Evolutionary conservation across 2,329 filamentous ascomycete species (phyloP).

Genomic region (Trichoderma koningii): DNA sequence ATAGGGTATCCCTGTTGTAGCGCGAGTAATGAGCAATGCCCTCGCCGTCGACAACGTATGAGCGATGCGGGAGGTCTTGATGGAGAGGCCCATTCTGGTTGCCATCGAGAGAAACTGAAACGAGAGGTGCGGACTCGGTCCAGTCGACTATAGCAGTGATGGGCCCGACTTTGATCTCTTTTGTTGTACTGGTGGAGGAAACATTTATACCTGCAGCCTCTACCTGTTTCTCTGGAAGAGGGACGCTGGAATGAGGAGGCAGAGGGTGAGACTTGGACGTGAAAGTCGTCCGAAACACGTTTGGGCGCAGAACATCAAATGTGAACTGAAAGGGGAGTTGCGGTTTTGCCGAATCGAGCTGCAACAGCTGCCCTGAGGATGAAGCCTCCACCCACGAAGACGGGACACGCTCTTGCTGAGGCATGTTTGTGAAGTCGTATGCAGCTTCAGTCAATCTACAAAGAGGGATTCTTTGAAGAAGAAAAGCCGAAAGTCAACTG

Average conservation of each 20-base stretch:
- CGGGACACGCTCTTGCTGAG: slow-evolving; percentile 38
- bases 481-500: background rate
- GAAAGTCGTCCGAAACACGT: slow-evolving; percentile 70
- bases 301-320: slow-evolving; percentile 63
- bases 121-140: slow-evolving; percentile 54
- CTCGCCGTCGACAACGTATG: slow-evolving; percentile 62
- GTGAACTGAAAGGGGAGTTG: slow-evolving; percentile 55
- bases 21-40: slow-evolving; percentile 67
- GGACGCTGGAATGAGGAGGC: slow-evolving; percentile 65
- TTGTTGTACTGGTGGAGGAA: slow-evolving; percentile 35
- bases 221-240: slow-evolving; percentile 44
- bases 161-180: slow-evolving; percentile 49
- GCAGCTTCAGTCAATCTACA: background rate
- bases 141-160: slow-evolving; percentile 61
- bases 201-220: slow-evolving; percentile 29
- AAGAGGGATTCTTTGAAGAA: background rate
- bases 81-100: slow-evolving; percentile 55
- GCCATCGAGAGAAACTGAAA: slow-evolving; percentile 54
- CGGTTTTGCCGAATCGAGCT: slow-evolving; percentile 33
- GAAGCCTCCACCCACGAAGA: slow-evolving; percentile 37
- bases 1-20: slow-evolving; percentile 63
- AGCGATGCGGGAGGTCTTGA: slow-evolving; percentile 63
- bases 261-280: slow-evolving; percentile 62
- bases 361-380: slow-evolving; percentile 29
- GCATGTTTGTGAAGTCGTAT: slow-evolving; percentile 27